A percentile compares a stretch with the other conserved stretches of the same genome.
phyloP scores from a whole-genome alignment of 495 filamentous ascomycete species.

The Podospora australis region DNA sequence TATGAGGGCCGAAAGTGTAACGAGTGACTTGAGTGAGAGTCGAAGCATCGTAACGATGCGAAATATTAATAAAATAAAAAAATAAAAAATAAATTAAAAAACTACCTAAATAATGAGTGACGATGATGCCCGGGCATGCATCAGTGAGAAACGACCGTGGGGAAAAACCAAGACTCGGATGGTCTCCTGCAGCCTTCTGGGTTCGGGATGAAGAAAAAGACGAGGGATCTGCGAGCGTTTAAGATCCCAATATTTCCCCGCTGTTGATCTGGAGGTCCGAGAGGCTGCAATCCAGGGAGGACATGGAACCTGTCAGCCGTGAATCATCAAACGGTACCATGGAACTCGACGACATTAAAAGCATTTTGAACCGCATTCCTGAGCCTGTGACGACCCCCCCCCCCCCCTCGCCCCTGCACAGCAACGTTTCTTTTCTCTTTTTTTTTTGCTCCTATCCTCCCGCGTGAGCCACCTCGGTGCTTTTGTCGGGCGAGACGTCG shows the following conservation, averaged over 20 bases:
- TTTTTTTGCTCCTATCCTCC: too few species aligned
- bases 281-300: too few species aligned
- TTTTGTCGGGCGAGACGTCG: too few species aligned
- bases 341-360: too few species aligned
- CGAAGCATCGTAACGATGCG: slow-evolving; percentile 13
- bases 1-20: slow-evolving; percentile 18
- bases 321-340: too few species aligned
- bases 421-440: too few species aligned
- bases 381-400: too few species aligned
- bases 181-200: slow-evolving; percentile 1
- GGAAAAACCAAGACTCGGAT: neutral
- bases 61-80: slow-evolving; percentile 2
- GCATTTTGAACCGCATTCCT: too few species aligned
- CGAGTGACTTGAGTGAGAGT: slow-evolving; percentile 21
- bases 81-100: neutral
- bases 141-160: neutral
- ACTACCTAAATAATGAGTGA: neutral
- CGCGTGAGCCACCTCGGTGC: too few species aligned
- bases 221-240: slow-evolving; percentile 7
- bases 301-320: too few species aligned
- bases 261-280: neutral
- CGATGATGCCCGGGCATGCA: slow-evolving; percentile 2
- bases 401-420: too few species aligned
- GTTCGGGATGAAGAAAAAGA: neutral
- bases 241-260: neutral